Conservation (phyloP, 228 moss, liverwort and hornwort species). For the Sphagnum magellanicum region DNA sequence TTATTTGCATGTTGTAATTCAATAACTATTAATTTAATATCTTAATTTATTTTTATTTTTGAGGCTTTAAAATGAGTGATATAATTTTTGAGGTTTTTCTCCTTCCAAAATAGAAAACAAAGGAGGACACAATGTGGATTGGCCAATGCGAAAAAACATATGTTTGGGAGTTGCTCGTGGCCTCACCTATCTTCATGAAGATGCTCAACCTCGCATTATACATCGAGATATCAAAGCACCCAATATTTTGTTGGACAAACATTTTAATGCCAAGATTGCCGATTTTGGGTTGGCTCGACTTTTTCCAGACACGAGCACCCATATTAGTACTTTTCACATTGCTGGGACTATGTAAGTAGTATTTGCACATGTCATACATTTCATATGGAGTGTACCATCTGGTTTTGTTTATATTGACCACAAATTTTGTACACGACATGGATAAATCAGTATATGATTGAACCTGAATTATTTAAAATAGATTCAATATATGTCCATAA, state of each 20-base stretch:
- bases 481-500: no score
- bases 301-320: constrained; percentile 44
- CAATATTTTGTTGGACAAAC: constrained; percentile 39
- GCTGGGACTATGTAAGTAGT: constrained; percentile 36
- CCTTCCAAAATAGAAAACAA: neutral
- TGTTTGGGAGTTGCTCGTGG: constrained; percentile 37
- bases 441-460: no score
- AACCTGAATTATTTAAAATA: no score
- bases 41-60: no score
- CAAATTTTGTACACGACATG: no score
- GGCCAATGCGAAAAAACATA: constrained; percentile 34
- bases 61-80: no score
- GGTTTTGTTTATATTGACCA: no score
- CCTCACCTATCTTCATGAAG: constrained; percentile 43
- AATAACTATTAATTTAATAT: no score
- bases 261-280: constrained; percentile 45
- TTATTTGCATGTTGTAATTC: no score
- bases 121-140: constrained; percentile 6
- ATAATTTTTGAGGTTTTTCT: neutral
- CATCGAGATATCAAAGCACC: constrained; percentile 54
- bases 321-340: constrained; percentile 35
- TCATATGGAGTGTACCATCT: no score
- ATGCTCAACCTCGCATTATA: constrained; percentile 37
- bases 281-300: constrained; percentile 50
- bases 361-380: no score